Conservation (phyloP, 768 basidiomycete species). For the Leccinellum albellum region DNA sequence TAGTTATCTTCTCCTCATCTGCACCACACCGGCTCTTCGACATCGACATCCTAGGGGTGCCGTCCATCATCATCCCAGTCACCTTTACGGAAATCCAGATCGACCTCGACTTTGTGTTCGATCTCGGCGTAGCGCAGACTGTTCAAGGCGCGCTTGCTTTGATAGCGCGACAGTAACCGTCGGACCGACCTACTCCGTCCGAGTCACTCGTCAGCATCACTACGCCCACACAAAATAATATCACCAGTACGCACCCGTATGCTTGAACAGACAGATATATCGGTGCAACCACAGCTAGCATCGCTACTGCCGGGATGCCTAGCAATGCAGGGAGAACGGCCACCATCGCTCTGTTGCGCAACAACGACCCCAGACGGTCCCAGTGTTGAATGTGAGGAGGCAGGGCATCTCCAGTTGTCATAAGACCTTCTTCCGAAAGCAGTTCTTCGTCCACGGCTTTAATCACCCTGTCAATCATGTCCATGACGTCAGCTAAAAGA, state of each 20-base stretch:
- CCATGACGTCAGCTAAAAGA: not conserved
- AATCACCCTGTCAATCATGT: not conserved
- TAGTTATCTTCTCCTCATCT: not conserved
- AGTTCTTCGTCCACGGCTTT: not conserved
- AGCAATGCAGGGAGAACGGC: constrained; percentile 1
- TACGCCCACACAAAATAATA: not conserved
- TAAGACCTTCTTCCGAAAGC: not conserved
- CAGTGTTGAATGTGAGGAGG: constrained; percentile 2
- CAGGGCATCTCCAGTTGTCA: not conserved
- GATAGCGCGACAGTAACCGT: not conserved
- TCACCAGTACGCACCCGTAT: not conserved
- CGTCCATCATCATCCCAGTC: not conserved
- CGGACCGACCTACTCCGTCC: not conserved
- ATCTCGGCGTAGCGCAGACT: not conserved
- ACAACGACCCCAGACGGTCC: constrained; percentile 3
- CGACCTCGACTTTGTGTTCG: not conserved
- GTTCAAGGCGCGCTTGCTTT: not conserved
- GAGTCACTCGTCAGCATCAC: not conserved
- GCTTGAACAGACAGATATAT: not conserved
- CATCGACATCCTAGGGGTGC: not conserved
- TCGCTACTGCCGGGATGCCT: constrained; percentile 1
- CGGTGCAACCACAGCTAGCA: not conserved
- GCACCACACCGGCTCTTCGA: not conserved
- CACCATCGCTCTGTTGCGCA: not conserved
- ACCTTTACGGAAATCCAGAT: not conserved